These are phyloP conservation scores for Beta vulgaris DNA, from an alignment of 148 eudicot species.

Conservation along the genomic window DNA sequence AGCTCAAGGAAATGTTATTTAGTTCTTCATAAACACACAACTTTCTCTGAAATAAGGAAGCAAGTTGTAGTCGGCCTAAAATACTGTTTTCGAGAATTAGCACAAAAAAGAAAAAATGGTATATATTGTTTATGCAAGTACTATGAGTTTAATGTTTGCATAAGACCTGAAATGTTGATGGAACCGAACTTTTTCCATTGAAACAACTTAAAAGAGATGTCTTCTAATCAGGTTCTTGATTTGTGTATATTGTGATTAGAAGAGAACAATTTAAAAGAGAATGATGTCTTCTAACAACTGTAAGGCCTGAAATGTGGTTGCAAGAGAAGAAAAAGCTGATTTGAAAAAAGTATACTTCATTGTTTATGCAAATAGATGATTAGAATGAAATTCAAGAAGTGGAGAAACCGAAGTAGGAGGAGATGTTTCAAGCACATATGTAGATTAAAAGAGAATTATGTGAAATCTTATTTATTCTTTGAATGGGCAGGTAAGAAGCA, in stretches of 20 bases:
- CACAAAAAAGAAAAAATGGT: no score
- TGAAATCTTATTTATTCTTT: conserved; percentile 11
- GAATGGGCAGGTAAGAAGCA: conserved; percentile 62
- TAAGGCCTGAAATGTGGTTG: no score
- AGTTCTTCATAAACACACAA: background rate
- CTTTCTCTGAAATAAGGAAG: background rate
- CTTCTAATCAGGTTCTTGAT: no score
- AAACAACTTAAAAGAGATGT: background rate
- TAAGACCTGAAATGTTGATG: background rate
- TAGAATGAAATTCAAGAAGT: background rate
- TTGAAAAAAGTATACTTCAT: no score
- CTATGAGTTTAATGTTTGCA: no score
- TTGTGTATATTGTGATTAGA: no score
- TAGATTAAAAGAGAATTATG: background rate
- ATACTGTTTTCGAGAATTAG: no score
- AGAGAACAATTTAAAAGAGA: no score
- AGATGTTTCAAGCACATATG: background rate
- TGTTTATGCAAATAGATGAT: background rate
- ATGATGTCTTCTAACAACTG: no score
- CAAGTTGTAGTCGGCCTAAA: background rate
- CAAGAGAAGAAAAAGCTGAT: no score
- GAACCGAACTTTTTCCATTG: background rate
- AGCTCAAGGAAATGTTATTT: background rate
- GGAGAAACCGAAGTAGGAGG: no score
- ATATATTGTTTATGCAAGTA: no score